Conservation (phyloP, 2,329 filamentous ascomycete genomes). For the Emmonsia crescens region DNA sequence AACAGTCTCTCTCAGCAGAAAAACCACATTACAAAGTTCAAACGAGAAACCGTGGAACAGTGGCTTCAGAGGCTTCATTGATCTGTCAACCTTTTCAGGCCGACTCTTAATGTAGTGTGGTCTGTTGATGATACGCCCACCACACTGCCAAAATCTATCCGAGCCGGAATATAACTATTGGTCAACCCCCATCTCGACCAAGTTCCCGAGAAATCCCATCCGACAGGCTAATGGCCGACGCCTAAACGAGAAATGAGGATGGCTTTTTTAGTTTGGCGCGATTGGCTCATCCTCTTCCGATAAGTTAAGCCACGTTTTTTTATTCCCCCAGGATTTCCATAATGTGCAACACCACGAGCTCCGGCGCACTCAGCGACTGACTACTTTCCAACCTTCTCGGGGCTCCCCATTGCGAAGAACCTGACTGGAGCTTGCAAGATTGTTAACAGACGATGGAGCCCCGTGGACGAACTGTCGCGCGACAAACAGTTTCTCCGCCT, state of each 20-base stretch:
- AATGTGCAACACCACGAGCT: not conserved
- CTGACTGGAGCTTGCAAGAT: too few species aligned
- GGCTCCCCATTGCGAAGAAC: not conserved
- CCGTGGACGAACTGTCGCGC: not conserved
- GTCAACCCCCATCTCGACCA: not conserved
- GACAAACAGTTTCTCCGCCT: not conserved
- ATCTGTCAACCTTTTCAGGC: not conserved
- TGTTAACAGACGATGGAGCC: too few species aligned
- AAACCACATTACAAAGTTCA: too few species aligned
- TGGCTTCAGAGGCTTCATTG: not conserved
- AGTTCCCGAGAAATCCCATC: not conserved
- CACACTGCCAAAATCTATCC: not conserved
- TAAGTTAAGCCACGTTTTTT: not conserved
- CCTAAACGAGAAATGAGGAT: not conserved
- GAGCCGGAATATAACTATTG: not conserved
- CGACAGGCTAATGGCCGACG: not conserved
- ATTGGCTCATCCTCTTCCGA: not conserved
- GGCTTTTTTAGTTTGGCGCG: not conserved
- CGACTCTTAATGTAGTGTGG: too few species aligned
- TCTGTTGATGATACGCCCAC: not conserved
- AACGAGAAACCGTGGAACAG: not conserved
- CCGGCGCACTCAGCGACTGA: not conserved
- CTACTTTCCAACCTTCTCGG: not conserved
- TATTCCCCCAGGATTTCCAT: not conserved
- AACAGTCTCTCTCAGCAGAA: too few species aligned